phyloP scores from a whole-genome alignment of 352 stramenopile genomes.

The Peronospora destructor region DNA sequence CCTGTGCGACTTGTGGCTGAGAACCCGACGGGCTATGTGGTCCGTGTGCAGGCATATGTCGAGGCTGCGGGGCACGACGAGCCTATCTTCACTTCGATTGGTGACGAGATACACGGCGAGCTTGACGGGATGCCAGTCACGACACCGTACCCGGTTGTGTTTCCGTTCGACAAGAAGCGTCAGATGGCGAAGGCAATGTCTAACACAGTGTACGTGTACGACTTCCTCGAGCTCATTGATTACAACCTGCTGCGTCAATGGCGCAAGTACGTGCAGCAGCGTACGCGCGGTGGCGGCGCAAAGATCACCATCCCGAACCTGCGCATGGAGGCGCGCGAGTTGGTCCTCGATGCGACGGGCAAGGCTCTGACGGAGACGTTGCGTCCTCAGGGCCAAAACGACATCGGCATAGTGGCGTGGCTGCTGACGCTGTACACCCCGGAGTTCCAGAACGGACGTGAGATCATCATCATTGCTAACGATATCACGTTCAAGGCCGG shows the following conservation, averaged over 20 bases:
- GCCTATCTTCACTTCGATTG: constrained; percentile 88
- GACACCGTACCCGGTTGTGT: constrained; percentile 94
- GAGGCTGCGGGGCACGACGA: constrained; percentile 87
- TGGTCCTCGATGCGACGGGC: constrained; percentile 87
- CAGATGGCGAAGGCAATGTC: constrained; percentile 90
- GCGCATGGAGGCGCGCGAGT: constrained; percentile 91
- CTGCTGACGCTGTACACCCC: constrained; percentile 96
- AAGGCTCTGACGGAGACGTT: constrained; percentile 48
- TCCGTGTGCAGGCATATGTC: constrained; percentile 99
- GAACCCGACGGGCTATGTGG: constrained; percentile 98
- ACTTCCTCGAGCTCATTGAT: constrained; percentile 98
- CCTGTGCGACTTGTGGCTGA: constrained; percentile 93
- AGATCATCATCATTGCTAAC: constrained; percentile 99
- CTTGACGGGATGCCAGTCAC: constrained; percentile 93
- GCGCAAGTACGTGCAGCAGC: constrained; percentile 85
- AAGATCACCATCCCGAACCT: constrained; percentile 81
- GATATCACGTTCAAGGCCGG: constrained; percentile 99
- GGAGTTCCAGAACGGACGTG: constrained; percentile 94
- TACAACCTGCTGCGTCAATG: constrained; percentile 92
- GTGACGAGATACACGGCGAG: constrained; percentile 79
- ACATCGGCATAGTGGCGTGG: constrained; percentile 99
- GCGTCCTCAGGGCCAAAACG: constrained; percentile 92
- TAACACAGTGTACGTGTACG: constrained; percentile 99
- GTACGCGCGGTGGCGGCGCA: constrained; percentile 48
- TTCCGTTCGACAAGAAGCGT: constrained; percentile 93